Conservation (phyloP, 352 stramenopile genomes). For the Phytophthora idaei region DNA sequence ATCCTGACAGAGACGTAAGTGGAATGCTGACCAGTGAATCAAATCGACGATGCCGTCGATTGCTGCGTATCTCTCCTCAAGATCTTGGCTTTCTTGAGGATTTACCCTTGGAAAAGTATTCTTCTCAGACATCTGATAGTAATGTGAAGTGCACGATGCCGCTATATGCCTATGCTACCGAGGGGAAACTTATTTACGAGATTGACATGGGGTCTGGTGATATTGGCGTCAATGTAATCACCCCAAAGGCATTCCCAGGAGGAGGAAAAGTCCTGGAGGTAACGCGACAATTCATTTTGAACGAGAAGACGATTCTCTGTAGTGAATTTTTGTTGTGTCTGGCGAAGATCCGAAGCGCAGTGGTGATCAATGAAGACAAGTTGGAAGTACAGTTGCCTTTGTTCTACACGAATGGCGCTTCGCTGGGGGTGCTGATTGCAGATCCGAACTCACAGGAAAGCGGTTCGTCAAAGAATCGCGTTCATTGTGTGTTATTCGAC, state of each 20-base stretch:
- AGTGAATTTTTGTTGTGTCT: constrained; percentile 18
- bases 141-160: neutral
- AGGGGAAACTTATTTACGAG: constrained; percentile 65
- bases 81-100: constrained; percentile 27
- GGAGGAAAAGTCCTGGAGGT: constrained; percentile 22
- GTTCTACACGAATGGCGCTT: constrained; percentile 43
- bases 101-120: constrained; percentile 14
- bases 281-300: constrained; percentile 41
- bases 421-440: constrained; percentile 26
- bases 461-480: constrained; percentile 10
- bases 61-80: constrained; percentile 33
- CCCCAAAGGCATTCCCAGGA: constrained; percentile 6
- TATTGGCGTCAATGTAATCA: constrained; percentile 53
- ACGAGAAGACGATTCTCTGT: constrained; percentile 38
- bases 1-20: constrained; percentile 24
- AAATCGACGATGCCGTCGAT: constrained; percentile 15
- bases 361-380: constrained; percentile 4
- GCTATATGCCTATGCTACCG: constrained; percentile 48
- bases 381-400: constrained; percentile 21
- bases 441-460: constrained; percentile 14
- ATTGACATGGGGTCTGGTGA: constrained; percentile 41
- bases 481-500: constrained; percentile 58
- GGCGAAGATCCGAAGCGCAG: constrained; percentile 13
- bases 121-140: neutral
- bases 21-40: constrained; percentile 10